Percentiles rank a stretch among this genome's conserved stretches.
These are phyloP conservation scores for Fusarium tuaranense DNA, from an alignment of 2,329 filamentous ascomycete species.

Conservation along the genomic window DNA sequence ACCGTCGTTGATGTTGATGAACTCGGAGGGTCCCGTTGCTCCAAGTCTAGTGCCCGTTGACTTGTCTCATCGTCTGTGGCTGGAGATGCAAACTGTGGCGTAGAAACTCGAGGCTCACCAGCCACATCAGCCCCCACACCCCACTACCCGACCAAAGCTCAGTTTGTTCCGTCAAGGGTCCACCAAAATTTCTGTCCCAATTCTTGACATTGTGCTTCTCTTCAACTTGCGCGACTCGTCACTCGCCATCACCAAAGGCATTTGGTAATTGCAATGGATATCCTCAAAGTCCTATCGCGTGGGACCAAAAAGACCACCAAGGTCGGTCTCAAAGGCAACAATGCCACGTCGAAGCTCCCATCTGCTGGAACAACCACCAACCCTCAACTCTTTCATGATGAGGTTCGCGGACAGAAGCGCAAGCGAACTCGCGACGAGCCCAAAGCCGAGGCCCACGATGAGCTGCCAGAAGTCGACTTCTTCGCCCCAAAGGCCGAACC, in stretches of 20 bases:
- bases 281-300: slow-evolving; percentile 78
- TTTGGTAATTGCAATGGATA: slow-evolving; percentile 67
- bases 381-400: slow-evolving; percentile 77
- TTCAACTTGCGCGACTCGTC: slow-evolving; percentile 16
- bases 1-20: slow-evolving; percentile 2
- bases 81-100: slow-evolving; percentile 11
- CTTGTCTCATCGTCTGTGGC: not conserved
- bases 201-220: slow-evolving; percentile 33
- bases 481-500: slow-evolving; percentile 63
- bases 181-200: slow-evolving; percentile 43
- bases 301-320: slow-evolving; percentile 70
- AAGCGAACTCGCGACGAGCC: slow-evolving; percentile 61
- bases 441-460: slow-evolving; percentile 43
- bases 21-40: slow-evolving; percentile 3
- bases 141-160: slow-evolving; percentile 34
- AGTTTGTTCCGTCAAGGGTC: slow-evolving; percentile 22
- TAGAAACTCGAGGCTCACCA: not conserved
- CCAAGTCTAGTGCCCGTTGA: not conserved
- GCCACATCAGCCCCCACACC: slow-evolving; percentile 30
- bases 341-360: slow-evolving; percentile 62
- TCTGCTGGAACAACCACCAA: slow-evolving; percentile 73
- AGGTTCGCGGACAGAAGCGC: slow-evolving; percentile 64
- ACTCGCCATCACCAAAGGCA: slow-evolving; percentile 9
- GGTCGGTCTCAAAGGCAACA: slow-evolving; percentile 44
- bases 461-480: slow-evolving; percentile 67